phyloP scores from a whole-genome alignment of 2,329 filamentous ascomycete genomes.

The Colletotrichum sp. region DNA sequence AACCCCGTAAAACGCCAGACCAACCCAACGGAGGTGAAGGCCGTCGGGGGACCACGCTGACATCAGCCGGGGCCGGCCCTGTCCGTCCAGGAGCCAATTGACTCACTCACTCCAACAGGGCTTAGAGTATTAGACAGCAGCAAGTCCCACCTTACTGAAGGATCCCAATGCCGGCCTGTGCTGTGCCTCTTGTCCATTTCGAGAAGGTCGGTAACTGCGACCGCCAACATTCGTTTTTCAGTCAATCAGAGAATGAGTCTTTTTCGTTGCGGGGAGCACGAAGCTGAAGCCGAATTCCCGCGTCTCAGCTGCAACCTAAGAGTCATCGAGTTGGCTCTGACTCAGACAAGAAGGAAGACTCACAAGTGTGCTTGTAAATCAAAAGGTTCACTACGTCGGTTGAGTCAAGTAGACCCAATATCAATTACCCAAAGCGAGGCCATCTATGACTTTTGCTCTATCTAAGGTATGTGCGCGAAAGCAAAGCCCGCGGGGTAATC shows the following conservation, averaged over 20 bases:
- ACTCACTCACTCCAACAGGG: background rate
- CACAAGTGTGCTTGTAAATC: background rate
- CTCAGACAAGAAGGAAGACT: background rate
- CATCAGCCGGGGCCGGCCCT: background rate
- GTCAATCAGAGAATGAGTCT: background rate
- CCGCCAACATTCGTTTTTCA: background rate
- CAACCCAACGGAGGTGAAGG: background rate
- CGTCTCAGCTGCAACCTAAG: background rate
- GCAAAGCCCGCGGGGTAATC: background rate
- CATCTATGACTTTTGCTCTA: background rate
- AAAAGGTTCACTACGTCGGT: background rate
- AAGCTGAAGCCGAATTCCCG: background rate
- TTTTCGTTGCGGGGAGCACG: background rate
- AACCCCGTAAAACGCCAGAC: background rate
- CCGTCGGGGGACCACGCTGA: background rate
- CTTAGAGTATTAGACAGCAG: background rate
- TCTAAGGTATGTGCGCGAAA: background rate
- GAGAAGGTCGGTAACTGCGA: conserved; percentile 1
- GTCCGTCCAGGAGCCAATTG: background rate
- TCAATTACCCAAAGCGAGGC: background rate
- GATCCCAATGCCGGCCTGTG: background rate
- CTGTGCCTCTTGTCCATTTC: background rate
- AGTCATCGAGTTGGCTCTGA: background rate
- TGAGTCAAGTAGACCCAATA: background rate
- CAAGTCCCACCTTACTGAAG: too few relatives aligned